Evolutionary conservation across 139 green algal species (phyloP).

Genomic region (Coccomyxa sp.): DNA sequence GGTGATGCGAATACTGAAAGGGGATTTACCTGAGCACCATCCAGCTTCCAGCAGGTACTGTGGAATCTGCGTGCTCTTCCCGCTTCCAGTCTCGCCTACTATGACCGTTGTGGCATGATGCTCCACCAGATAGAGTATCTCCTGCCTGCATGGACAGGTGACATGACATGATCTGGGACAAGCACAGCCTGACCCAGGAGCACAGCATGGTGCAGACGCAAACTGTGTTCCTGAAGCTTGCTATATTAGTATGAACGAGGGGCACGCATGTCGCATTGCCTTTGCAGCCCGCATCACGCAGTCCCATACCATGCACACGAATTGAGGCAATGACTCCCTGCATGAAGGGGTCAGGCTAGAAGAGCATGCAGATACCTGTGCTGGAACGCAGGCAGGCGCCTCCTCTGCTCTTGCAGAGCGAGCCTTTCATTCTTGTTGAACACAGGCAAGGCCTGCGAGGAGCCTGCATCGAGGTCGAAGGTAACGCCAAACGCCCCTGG

Average conservation of each 20-base stretch:
- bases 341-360: too few relatives aligned
- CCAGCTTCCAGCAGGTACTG: constrained; percentile 68
- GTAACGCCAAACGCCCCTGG: constrained; percentile 38
- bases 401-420: constrained; percentile 31
- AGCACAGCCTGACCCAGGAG: too few relatives aligned
- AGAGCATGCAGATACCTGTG: constrained; percentile 24
- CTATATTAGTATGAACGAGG: too few relatives aligned
- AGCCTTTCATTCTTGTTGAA: constrained; percentile 28
- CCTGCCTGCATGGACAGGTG: too few relatives aligned
- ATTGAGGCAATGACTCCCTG: too few relatives aligned
- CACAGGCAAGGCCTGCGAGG: neutral
- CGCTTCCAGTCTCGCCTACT: constrained; percentile 73
- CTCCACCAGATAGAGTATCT: constrained; percentile 83
- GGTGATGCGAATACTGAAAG: neutral
- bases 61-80: constrained; percentile 89
- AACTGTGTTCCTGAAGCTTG: too few relatives aligned
- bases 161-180: too few relatives aligned
- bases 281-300: too few relatives aligned
- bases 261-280: too few relatives aligned
- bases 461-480: constrained; percentile 37
- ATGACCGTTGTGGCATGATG: constrained; percentile 61
- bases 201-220: too few relatives aligned
- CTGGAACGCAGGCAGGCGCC: constrained; percentile 32
- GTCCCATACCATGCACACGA: too few relatives aligned
- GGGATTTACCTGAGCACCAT: constrained; percentile 11